Evolutionary conservation across 176 grass and related monocot species (phyloP).

Genomic region (Cenchrus purpureus): DNA sequence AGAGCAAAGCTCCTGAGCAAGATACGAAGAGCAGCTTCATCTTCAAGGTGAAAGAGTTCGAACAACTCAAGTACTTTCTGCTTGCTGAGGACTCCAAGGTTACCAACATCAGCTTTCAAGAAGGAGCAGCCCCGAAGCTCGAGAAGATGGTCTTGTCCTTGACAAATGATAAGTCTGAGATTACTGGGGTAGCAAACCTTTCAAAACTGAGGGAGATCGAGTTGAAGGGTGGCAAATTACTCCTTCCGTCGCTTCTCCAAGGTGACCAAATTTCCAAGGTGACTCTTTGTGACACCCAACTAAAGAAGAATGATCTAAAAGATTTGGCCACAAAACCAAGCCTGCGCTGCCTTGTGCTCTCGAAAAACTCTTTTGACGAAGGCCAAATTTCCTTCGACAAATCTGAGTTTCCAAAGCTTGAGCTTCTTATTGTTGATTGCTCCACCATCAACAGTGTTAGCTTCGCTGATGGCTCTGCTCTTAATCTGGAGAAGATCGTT

Average conservation of each 20-base stretch:
- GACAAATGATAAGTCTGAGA: not conserved
- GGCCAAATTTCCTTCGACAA: not conserved
- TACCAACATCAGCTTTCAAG: not conserved
- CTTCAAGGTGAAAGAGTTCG: conserved; percentile 15
- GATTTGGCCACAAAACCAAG: not conserved
- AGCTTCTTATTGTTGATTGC: not conserved
- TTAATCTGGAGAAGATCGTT: not conserved
- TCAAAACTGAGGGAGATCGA: not conserved
- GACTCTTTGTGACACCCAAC: not conserved
- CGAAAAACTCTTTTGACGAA: not conserved
- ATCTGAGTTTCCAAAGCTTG: not conserved
- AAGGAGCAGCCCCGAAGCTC: not conserved
- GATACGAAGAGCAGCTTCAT: not conserved
- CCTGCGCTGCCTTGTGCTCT: not conserved
- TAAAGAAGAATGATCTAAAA: not conserved
- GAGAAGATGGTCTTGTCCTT: conserved; percentile 1
- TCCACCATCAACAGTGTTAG: not conserved
- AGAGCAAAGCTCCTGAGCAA: no score
- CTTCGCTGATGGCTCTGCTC: not conserved
- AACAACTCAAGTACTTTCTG: not conserved
- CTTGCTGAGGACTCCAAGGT: not conserved
- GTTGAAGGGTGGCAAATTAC: not conserved
- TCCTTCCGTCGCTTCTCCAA: not conserved
- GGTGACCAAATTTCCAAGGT: not conserved
- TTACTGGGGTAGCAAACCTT: not conserved